Evolutionary conservation across 2,329 filamentous ascomycete species (phyloP).

Genomic region (Gnomoniopsis smithogilvyi): DNA sequence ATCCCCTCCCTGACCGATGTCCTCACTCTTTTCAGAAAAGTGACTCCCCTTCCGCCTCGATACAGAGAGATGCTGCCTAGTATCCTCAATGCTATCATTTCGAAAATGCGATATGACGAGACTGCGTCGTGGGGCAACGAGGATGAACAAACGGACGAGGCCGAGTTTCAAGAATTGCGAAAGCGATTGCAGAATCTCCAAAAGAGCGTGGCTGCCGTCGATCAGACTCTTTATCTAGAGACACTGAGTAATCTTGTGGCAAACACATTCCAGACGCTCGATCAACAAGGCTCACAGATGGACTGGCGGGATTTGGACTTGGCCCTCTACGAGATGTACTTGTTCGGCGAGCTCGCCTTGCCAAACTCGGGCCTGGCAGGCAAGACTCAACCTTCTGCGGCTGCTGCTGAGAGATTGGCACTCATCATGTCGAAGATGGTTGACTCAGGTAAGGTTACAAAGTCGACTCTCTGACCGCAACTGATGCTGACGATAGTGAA

Average conservation of each 20-base stretch:
- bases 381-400: slow-evolving; percentile 77
- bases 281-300: slow-evolving; percentile 69
- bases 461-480: not conserved
- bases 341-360: slow-evolving; percentile 93
- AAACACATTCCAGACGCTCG: slow-evolving; percentile 78
- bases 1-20: slow-evolving; percentile 92
- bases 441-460: slow-evolving; percentile 69
- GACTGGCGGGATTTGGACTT: slow-evolving; percentile 96
- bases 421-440: slow-evolving; percentile 97
- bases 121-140: slow-evolving; percentile 91
- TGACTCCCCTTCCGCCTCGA: slow-evolving; percentile 66
- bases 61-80: slow-evolving; percentile 82
- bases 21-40: slow-evolving; percentile 83
- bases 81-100: slow-evolving; percentile 86
- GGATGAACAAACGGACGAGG: slow-evolving; percentile 93
- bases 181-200: slow-evolving; percentile 88
- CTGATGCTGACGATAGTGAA: slow-evolving; percentile 15
- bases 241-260: slow-evolving; percentile 85
- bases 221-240: slow-evolving; percentile 84
- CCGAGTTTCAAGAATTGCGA: slow-evolving; percentile 92
- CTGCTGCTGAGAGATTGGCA: slow-evolving; percentile 76
- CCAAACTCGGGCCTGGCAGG: slow-evolving; percentile 81
- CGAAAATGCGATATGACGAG: slow-evolving; percentile 97
- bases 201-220: slow-evolving; percentile 85
- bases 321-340: slow-evolving; percentile 89